These are phyloP conservation scores for Irpex rosettiformis DNA, from an alignment of 1,284 basidiomycete genomes.

Conservation along the genomic window DNA sequence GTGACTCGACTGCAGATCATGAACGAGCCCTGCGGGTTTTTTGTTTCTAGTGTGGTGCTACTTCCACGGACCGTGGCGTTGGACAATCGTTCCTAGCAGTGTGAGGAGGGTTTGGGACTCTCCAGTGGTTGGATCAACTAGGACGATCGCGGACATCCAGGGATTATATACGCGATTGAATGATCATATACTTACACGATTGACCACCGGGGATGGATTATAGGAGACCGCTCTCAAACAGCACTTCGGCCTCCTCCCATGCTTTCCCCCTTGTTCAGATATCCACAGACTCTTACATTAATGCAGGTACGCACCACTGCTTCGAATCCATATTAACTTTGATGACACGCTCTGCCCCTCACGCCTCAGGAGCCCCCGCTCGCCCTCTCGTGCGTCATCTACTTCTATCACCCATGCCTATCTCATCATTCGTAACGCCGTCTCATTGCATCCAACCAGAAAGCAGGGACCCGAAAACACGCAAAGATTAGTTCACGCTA, in stretches of 20 bases:
- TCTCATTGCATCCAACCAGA: neutral
- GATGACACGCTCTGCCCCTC: neutral
- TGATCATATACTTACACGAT: neutral
- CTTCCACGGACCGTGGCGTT: neutral
- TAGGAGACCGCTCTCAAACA: neutral
- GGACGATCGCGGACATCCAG: neutral
- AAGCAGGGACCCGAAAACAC: slow-evolving; percentile 1
- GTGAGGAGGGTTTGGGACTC: neutral
- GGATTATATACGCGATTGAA: neutral
- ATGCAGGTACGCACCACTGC: neutral
- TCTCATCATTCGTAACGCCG: neutral
- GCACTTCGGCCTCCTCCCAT: neutral
- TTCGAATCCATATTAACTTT: neutral
- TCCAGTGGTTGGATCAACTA: neutral
- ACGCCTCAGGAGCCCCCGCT: no score
- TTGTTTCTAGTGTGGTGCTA: neutral
- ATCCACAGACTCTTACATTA: neutral
- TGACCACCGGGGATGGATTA: neutral
- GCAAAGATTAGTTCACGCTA: neutral
- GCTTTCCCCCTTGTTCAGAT: neutral
- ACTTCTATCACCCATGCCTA: neutral
- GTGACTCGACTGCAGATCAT: neutral
- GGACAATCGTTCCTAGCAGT: no score
- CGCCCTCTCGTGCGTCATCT: neutral
- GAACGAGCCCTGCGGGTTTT: neutral